phyloP scores from a whole-genome alignment of 805 yeast species.

The Debaryomyces prosopidis region DNA sequence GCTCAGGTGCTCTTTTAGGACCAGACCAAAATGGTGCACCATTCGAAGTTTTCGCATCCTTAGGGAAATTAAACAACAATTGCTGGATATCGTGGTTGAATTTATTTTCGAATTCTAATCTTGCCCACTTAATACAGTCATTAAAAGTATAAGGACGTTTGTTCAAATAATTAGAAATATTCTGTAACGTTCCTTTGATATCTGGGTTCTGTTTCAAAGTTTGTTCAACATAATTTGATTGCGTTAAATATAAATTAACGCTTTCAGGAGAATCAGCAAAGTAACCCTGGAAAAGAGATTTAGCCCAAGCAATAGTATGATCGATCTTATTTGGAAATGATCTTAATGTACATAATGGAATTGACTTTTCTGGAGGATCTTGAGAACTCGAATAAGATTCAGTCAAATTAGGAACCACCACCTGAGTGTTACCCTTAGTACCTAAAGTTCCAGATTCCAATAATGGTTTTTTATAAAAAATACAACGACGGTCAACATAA shows the following conservation, averaged over 20 bases:
- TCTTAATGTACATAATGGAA: constrained; percentile 95
- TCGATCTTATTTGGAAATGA: constrained; percentile 98
- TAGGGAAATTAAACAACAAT: constrained; percentile 90
- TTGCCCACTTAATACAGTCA: constrained; percentile 95
- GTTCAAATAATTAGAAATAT: constrained; percentile 72
- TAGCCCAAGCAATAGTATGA: constrained; percentile 99
- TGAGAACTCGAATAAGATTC: constrained; percentile 95
- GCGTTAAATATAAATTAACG: constrained; percentile 85
- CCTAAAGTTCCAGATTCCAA: constrained; percentile 97
- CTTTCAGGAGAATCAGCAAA: constrained; percentile 91
- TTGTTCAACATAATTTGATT: constrained; percentile 89
- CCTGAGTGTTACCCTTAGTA: constrained; percentile 98
- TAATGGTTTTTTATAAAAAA: constrained; percentile 85
- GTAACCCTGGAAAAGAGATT: constrained; percentile 87
- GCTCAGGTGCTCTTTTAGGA: constrained; percentile 92
- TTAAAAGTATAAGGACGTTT: constrained; percentile 88
- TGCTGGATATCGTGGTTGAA: constrained; percentile 86
- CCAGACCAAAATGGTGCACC: constrained; percentile 99
- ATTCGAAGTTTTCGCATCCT: constrained; percentile 82
- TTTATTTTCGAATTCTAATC: constrained; percentile 82
- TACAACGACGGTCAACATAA: constrained; percentile 95
- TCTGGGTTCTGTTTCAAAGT: constrained; percentile 91
- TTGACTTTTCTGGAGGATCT: constrained; percentile 98
- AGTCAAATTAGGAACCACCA: constrained; percentile 87
- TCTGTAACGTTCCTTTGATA: constrained; percentile 80